These are phyloP conservation scores for Trematosphaeria pertusa DNA, from an alignment of 2,329 filamentous ascomycete species.

Conservation along the genomic window DNA sequence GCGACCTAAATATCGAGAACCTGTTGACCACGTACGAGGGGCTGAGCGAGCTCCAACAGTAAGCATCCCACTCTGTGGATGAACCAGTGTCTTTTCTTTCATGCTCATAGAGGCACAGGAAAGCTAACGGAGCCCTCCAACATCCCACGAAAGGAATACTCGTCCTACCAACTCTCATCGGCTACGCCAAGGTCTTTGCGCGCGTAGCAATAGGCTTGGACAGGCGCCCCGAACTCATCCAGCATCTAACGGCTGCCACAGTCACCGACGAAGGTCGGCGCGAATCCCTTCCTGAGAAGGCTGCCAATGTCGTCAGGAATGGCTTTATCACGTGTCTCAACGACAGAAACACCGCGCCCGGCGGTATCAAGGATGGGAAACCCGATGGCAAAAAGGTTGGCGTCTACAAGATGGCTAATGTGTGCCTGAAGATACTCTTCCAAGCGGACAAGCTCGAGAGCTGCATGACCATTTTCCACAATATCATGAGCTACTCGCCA, in stretches of 20 bases:
- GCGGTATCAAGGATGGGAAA: constrained; percentile 62
- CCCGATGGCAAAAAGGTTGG: constrained; percentile 86
- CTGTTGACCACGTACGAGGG: constrained; percentile 76
- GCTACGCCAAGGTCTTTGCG: constrained; percentile 79
- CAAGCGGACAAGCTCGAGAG: constrained; percentile 84
- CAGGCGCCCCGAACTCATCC: constrained; percentile 77
- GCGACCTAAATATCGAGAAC: constrained; percentile 80
- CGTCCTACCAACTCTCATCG: constrained; percentile 83
- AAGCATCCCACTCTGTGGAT: constrained; percentile 48
- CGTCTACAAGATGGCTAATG: constrained; percentile 90
- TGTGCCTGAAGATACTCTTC: constrained; percentile 87
- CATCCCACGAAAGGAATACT: constrained; percentile 81
- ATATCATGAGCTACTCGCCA: constrained; percentile 83
- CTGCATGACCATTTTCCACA: constrained; percentile 87
- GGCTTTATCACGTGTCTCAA: constrained; percentile 90
- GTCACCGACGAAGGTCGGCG: constrained; percentile 70
- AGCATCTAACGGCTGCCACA: constrained; percentile 61
- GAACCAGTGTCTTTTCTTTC: too few relatives aligned
- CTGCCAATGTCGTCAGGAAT: constrained; percentile 87
- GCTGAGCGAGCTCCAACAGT: constrained; percentile 78
- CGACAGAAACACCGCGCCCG: constrained; percentile 72
- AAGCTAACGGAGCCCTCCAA: constrained; percentile 81
- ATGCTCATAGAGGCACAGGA: constrained; percentile 51
- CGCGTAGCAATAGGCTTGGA: constrained; percentile 85
- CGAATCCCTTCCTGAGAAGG: constrained; percentile 82